Evolutionary conservation across 495 filamentous ascomycete species (phyloP), one percentile per base, ranked within the genome.

Genomic region (Penicillium coffeae): DNA sequence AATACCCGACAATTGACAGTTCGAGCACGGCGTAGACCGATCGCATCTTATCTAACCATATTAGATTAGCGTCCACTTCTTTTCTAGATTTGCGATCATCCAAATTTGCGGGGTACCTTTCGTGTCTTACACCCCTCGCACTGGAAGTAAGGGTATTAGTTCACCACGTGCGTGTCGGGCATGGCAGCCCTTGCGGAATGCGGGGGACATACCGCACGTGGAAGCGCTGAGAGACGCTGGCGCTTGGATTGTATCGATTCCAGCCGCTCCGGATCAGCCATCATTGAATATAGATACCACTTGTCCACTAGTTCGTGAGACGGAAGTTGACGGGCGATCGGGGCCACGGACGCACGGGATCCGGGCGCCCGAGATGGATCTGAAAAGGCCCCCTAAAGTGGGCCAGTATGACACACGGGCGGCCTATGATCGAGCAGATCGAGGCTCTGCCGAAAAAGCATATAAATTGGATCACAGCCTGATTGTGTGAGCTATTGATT

Each of bases 121-220:
- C 44, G 44, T 25, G 20, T 47, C 35, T 37, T 30, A 25, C 44
- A 47, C 14, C 18, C 44, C 37, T 47, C 44, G 37, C 44, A 47
- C 44, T 47, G n/a, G 13, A 27, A 25, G 18, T 7, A 42, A 12
- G 14, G n/a, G 15, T 15, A n/a, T 22, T n/a, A n/a, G 38, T 19
- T 41, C 19, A 21, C 25, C 25, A 30, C 25, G 38, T 40, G 14
- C 43, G 9, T 32, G 16, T 19, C 8, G 15, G 18, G 15, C 3
- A 19, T 46, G 30, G 18, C 30, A 9, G 16, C 30, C 15, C 32
- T 35, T 19, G 3, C 30, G 22, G 1, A 6, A 30, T 32, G 27
- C 21, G 22, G 41, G 15, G 8, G 21, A 32, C 33, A 21, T 22
- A 47, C 44, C 1, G 44, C 44, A 38, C 21, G 37, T 21, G 44